phyloP scores from a whole-genome alignment of 306 rosid genomes.

The Carpinus viminea region DNA sequence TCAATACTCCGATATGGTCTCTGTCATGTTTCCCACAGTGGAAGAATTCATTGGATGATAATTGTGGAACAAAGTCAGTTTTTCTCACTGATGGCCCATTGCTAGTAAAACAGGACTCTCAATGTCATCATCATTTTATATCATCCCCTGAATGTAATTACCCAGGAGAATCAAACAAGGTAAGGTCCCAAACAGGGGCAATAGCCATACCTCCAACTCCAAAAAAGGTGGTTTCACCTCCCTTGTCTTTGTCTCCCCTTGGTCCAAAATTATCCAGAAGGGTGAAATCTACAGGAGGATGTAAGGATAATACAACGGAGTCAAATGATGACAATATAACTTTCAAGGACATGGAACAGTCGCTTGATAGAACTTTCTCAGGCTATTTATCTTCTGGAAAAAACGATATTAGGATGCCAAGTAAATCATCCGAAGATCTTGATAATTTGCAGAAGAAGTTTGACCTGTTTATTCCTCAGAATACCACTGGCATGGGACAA shows the following conservation, averaged over 20 bases:
- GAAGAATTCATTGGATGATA: conserved; percentile 34
- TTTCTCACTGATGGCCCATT: conserved; percentile 33
- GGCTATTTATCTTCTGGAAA: conserved; percentile 37
- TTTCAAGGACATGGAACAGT: conserved; percentile 45
- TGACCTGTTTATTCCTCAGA: conserved; percentile 37
- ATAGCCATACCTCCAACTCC: conserved; percentile 43
- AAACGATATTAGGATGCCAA: conserved; percentile 18
- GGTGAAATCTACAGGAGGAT: conserved; percentile 28
- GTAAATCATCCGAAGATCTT: conserved; percentile 34
- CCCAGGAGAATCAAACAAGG: conserved; percentile 28
- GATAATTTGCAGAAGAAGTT: conserved; percentile 38
- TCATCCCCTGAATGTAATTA: conserved; percentile 34
- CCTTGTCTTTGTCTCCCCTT: conserved; percentile 69
- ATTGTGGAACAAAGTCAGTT: conserved; percentile 27
- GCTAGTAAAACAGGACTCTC: conserved; percentile 33
- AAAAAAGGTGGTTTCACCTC: conserved; percentile 35
- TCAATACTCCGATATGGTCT: conserved; percentile 41
- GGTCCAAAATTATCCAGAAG: conserved; percentile 52
- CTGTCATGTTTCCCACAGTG: conserved; percentile 44
- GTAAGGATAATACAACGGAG: conserved; percentile 25
- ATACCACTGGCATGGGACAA: conserved; percentile 33
- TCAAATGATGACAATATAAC: conserved; percentile 36
- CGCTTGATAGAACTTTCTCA: conserved; percentile 41
- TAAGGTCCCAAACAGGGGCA: conserved; percentile 32
- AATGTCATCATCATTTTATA: conserved; percentile 26